These are phyloP conservation scores for Fusarium brachygibbosum DNA, from an alignment of 2,329 filamentous ascomycete genomes.

Conservation along the genomic window DNA sequence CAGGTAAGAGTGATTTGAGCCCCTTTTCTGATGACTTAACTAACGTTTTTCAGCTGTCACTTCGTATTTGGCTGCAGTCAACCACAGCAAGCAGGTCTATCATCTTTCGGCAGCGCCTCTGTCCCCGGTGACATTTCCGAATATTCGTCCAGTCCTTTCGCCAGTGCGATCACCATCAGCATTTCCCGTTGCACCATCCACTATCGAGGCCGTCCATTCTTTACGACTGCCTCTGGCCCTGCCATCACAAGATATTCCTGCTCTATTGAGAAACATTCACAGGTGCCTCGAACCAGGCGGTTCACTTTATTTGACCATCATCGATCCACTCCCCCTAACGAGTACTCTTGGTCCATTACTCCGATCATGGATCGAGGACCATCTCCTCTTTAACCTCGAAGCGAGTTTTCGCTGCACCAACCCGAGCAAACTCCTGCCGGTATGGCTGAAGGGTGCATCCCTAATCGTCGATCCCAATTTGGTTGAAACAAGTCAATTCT, in stretches of 20 bases:
- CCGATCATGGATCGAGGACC: constrained; percentile 71
- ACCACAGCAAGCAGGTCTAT: constrained; percentile 32
- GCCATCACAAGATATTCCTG: constrained; percentile 68
- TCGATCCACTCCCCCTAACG: constrained; percentile 71
- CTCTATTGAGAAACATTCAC: constrained; percentile 69
- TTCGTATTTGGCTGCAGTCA: constrained; percentile 31
- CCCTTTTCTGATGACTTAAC: accelerated
- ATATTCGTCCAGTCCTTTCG: constrained; percentile 58
- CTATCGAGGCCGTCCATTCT: constrained; percentile 65
- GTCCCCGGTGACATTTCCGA: constrained; percentile 54
- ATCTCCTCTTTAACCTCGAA: constrained; percentile 71
- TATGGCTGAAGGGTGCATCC: constrained; percentile 69
- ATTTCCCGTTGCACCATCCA: constrained; percentile 56
- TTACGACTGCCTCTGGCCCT: constrained; percentile 69
- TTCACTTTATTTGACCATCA: constrained; percentile 68
- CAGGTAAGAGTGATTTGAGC: constrained; percentile 5
- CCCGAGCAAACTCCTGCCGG: constrained; percentile 69
- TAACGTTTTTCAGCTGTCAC: constrained; percentile 18
- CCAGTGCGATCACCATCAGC: constrained; percentile 55
- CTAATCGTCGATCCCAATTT: constrained; percentile 62
- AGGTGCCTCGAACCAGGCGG: constrained; percentile 69
- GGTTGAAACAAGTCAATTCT: constrained; percentile 62
- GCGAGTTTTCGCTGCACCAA: constrained; percentile 70
- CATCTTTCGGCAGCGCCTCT: constrained; percentile 35
- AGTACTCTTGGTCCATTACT: constrained; percentile 68